A percentile compares a stretch with the other conserved stretches of the same genome.
Conservation (phyloP, 169 alveolate species). For the Plasmodium knowlesi region DNA sequence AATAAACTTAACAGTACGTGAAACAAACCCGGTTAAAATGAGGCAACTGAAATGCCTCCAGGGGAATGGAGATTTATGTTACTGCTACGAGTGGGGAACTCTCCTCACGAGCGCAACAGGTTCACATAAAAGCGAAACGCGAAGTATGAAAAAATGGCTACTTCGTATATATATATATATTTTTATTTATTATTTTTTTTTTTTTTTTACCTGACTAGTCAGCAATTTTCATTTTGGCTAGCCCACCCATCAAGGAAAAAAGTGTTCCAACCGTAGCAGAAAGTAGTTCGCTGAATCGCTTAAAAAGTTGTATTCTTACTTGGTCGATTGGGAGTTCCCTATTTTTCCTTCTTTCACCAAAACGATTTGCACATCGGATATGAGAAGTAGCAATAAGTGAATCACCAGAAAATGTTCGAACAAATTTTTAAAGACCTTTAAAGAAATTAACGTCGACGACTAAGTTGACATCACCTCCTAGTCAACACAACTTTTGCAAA, state of each 20-base stretch:
- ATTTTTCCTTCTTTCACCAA: background rate
- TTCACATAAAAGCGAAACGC: background rate
- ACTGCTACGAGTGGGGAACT: background rate
- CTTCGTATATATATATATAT: too few species aligned
- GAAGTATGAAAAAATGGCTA: background rate
- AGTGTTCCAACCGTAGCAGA: background rate
- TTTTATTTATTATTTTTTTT: background rate
- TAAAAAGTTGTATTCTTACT: background rate
- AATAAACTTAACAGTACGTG: background rate
- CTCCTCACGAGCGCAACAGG: background rate
- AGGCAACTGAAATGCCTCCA: background rate
- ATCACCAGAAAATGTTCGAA: background rate
- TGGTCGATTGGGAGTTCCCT: background rate
- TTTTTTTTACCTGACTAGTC: background rate
- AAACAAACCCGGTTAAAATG: background rate
- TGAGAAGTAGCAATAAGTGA: background rate
- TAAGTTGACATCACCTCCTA: background rate
- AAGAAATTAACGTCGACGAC: background rate
- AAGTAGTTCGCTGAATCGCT: background rate
- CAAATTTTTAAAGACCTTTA: background rate
- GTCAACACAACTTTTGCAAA: background rate
- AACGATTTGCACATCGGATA: background rate
- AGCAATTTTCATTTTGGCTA: constrained; percentile 1
- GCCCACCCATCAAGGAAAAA: background rate
- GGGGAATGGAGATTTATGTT: background rate